Base-by-base conservation (phyloP, 305 asterid species). In the Rubia balearica region DNA sequence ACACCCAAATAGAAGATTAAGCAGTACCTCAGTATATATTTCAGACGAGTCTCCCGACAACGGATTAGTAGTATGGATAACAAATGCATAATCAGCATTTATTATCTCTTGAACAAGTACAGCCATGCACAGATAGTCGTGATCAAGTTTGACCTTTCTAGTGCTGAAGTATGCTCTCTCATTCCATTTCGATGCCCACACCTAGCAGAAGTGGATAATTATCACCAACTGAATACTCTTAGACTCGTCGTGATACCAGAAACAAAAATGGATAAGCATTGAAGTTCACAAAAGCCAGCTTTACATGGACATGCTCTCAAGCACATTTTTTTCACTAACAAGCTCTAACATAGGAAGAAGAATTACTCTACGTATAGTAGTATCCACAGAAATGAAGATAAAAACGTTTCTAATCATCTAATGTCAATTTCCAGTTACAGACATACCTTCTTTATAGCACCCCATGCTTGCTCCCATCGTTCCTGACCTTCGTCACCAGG, bases 101-200 rank as follows among this genome's bases (percentile, higher is more conserved):
- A 95, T 77, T 72, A 95, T 87, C 87, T 95, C 97, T 83, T 95
- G 99, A 82, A 95, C 96, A 73, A 95, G 97, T 78, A 95, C 97
- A 76, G 99, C 99, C 99, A 95, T 95, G 86, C 96, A 88, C 77
- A 95, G 97, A 81, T 71, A 86, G 81, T 88, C 94, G 55, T 95
- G 99, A 78, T 95, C 92, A 75, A 95, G 89, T 71, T 90, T 90
- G 81, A 87, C 99, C 86, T 90, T 95, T 82, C 91, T 87, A 61
- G 97, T 92, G 91, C 99, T 95, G 83, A 90, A 89, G 80, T 88
- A 95, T 81, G 99, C 99, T 81, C 99, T 86, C 84, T 95, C 99
- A 55, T 95, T 95, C 99, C 99, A 95, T 77, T 95, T 95, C 65
- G 99, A 95, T 76, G 98, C 98, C 99, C 99, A 95, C 27, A 95